Evolutionary conservation across 2,329 filamentous ascomycete species (phyloP), one percentile per base, ranked within the genome.

Genomic region (Tolypocladium tundrense): DNA sequence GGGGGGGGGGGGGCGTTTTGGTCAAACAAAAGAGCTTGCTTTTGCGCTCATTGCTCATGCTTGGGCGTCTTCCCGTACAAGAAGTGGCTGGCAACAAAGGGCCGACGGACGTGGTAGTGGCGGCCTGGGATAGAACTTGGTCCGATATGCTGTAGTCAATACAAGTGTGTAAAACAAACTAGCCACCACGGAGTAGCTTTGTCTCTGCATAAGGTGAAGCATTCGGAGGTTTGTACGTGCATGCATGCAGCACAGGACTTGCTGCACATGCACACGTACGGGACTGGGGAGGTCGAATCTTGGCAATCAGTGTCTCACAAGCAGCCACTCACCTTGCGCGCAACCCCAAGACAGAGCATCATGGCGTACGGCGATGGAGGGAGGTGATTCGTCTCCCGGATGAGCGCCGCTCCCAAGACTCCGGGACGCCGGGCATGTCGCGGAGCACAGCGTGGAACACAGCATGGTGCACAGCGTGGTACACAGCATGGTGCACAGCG

Each of bases 11-110:
- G 31, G 50, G 56, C 55, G 57, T 59, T 56, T 35, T 51, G 55
- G 58, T 56, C 41, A 55, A 53, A 39, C 53, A 24, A 57, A 56
- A 48, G 27, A 35, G 42, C 33, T 58, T 54, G 24, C 43, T 53
- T 52, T 57, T 50, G 41, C 31, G n/a, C 45, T 52, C 6, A 8
- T 33, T 8, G 43, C 27, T 10, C 35, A 48, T 7, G 31, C 33
- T 27, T 37, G 33, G 48, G 50, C 41, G 37, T 43, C 21, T 39
- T 35, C n/a, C 42, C 31, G 37, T 40, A 51, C 45, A 42, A 57
- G 27, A 21, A 41, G 45, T 13, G 50, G 42, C 27, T n/a, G 33
- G 35, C 16, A 55, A 6, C 48, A 33, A 35, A 35, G n/a, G 2
- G 16, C 48, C 10, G 27, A n/a, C 19, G 14, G 31, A 52, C 19